Evolutionary conservation across 441 rosid species (phyloP), one percentile per base, ranked within the genome.

Genomic region (Raphanus hybrid): DNA sequence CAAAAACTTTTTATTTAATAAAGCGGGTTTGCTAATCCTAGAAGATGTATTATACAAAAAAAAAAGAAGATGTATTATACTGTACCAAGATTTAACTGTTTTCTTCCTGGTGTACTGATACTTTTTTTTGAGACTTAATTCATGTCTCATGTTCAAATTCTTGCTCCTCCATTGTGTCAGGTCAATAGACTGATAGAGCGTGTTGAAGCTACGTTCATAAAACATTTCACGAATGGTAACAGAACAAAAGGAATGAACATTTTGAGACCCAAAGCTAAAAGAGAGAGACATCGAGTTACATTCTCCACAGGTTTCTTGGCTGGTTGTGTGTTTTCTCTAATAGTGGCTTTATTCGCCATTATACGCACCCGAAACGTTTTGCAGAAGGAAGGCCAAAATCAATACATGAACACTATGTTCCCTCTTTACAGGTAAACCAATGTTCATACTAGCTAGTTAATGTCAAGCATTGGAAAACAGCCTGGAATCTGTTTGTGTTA

Each of bases 321-420:
- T 37, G 97, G 94, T 7, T 87, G 91, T 82, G 62, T 87, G 15
- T 35, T 67, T 65, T 90, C 97, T 54, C 88, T 90, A 1, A 3
- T 88, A 3, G 59, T 84, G 62, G 94, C 91, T 9, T 77, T 92
- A 59, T 32, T 83, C 12, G 57, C 78, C 18, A 70, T 86, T 18
- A 71, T 87, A 0, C 90, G 87, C 1, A 83, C 88, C 3, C 85
- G 86, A 2, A 41, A 86, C 11, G 67, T 89, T 77, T 62, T 87
- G 76, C 37, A 71, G 0, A 43, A 72, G 0, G 20, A 37, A 1
- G 91, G 85, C n/a, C 81, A 82, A 27, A 23, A 10, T 7, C 32
- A 6, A 2, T 90, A 89, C 81, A 89, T 92, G 97, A 73, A 79
- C 18, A 90, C 81, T 18, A 75, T 90, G 87, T 92, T 90, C 64